Base-by-base conservation (phyloP, 2,329 filamentous ascomycete genomes). In the Leptographium radiaticola region DNA sequence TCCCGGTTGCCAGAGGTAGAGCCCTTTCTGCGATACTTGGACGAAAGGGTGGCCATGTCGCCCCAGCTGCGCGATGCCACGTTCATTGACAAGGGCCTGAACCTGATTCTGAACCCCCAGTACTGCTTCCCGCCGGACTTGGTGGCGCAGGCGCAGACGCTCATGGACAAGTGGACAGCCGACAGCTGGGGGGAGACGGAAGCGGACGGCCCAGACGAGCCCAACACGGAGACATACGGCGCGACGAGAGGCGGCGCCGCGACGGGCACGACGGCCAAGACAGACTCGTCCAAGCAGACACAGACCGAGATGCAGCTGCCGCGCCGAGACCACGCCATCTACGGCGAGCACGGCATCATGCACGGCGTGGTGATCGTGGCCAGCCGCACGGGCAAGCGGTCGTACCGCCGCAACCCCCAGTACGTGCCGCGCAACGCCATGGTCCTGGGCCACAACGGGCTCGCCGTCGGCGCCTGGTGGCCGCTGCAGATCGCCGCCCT, bases 401-500 rank as follows among this genome's bases (percentile, higher is more conserved):
- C 56, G n/a, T 57, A 63, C 52, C 55, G 53, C 5, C 50, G 60
- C 25, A 58, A 65, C 54, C 59, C 55, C 1, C 9, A 48, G 1
- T 62, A 55, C 45, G 13, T 53, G 10, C 56, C 60, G 43, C 57
- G 52, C 1, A 12, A 49, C 2, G 57, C 60, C 10, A 54, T 59
- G 6, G 55, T 62, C 0, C 57, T 59, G 44, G 61, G 64, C 15
- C 56, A 69, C 57, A 72, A 71, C 58, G 63, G 63, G 6, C 59
- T 70, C 2, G 13, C 3, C 0, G 60, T 66, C 4, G 70, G 70
- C 10, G 60, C 73, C 34, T 82, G 79, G 78, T 81, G 71, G 70
- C 76, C 78, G 0, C 67, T 68, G 0, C 77, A 79, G 56, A 64
- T 76, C 0, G 72, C 68, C 11, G 70, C 75, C 0, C 62, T 79